Percentiles rank a stretch among this genome's conserved stretches.
Conservation (phyloP, 2,329 filamentous ascomycete genomes). For the Fusarium sp. region DNA sequence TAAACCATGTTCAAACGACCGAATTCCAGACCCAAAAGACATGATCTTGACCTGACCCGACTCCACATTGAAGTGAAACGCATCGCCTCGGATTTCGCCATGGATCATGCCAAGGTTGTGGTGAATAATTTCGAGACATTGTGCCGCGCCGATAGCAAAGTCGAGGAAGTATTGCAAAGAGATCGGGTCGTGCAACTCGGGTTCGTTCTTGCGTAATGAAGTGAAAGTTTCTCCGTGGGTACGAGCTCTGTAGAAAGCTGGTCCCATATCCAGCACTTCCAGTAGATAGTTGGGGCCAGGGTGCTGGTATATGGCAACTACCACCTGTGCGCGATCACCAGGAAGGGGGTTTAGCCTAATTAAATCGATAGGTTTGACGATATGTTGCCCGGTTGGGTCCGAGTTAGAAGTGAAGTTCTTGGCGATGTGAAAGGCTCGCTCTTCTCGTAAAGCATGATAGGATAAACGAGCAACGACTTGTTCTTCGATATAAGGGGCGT, state of each 20-base stretch:
- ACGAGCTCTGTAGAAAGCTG: constrained; percentile 75
- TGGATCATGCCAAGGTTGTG: constrained; percentile 89
- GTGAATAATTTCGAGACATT: constrained; percentile 92
- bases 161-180: constrained; percentile 85
- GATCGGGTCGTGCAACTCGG: constrained; percentile 71
- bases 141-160: constrained; percentile 89
- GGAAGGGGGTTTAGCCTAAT: constrained; percentile 78
- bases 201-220: constrained; percentile 61
- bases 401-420: constrained; percentile 79
- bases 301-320: constrained; percentile 86
- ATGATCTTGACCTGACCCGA: constrained; percentile 82
- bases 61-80: constrained; percentile 87
- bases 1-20: constrained; percentile 92
- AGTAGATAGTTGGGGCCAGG: constrained; percentile 81
- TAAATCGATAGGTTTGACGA: constrained; percentile 85
- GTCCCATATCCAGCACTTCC: constrained; percentile 82
- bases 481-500: constrained; percentile 71
- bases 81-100: constrained; percentile 90
- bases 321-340: constrained; percentile 78
- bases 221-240: constrained; percentile 68
- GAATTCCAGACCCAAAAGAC: constrained; percentile 87
- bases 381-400: constrained; percentile 82
- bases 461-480: constrained; percentile 87
- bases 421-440: constrained; percentile 88
- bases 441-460: constrained; percentile 84